A percentile compares a stretch with the other conserved stretches of the same genome.
These are phyloP conservation scores for Sporothrix inflata DNA, from an alignment of 2,329 filamentous ascomycete genomes.

Conservation along the genomic window DNA sequence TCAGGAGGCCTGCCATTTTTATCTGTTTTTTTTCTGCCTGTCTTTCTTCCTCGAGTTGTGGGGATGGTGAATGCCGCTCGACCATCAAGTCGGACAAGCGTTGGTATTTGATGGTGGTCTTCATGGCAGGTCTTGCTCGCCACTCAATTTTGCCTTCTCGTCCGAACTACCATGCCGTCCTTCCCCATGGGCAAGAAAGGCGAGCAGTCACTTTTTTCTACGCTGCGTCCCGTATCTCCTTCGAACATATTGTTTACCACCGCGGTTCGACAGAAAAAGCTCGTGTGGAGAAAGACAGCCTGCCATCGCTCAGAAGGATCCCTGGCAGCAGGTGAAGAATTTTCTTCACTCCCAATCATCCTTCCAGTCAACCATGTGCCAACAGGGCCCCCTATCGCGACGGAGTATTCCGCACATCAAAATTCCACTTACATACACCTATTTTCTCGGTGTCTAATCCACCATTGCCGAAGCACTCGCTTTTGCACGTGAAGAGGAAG, in stretches of 20 bases:
- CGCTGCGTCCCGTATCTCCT: neutral
- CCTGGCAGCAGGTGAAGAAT: neutral
- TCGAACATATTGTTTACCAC: neutral
- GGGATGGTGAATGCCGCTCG: slow-evolving; percentile 1
- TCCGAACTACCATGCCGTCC: slow-evolving; percentile 12
- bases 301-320: neutral
- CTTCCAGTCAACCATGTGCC: neutral
- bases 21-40: neutral
- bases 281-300: neutral
- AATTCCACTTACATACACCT: neutral
- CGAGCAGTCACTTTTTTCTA: slow-evolving; percentile 16
- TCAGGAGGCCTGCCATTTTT: slow-evolving; percentile 11
- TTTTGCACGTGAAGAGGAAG: neutral
- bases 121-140: neutral
- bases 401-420: neutral
- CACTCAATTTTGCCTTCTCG: neutral
- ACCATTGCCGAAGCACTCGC: neutral
- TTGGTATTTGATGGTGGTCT: neutral
- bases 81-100: neutral
- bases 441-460: neutral
- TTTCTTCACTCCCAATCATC: neutral
- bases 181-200: slow-evolving; percentile 25
- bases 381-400: neutral
- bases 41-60: neutral
- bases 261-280: neutral